A percentile compares a stretch with the other conserved stretches of the same genome.
Conservation (phyloP, 2,329 filamentous ascomycete genomes). For the Pseudocercospora fuligena region DNA sequence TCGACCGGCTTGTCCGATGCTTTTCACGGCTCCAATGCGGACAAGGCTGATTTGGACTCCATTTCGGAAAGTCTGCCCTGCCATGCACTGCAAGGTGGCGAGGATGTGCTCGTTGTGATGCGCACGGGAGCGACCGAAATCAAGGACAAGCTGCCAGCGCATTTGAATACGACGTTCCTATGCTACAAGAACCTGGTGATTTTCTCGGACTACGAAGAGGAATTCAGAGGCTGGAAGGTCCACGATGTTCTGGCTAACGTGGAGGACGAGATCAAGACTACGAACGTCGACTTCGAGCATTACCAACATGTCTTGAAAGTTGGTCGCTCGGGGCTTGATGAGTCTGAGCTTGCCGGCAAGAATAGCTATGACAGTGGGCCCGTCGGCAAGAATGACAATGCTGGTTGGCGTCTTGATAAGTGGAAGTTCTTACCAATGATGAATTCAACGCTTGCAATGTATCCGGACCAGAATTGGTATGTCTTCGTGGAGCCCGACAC, state of each 20-base stretch:
- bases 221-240: conserved; percentile 50
- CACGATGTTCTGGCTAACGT: conserved; percentile 45
- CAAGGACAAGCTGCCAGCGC: conserved; percentile 58
- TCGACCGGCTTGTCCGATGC: conserved; percentile 3
- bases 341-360: conserved; percentile 35
- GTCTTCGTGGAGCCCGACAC: conserved; percentile 65
- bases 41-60: conserved; percentile 3
- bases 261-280: conserved; percentile 35
- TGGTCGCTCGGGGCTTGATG: conserved; percentile 39
- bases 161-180: conserved; percentile 59
- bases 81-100: conserved; percentile 38
- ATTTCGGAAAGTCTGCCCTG: conserved; percentile 26
- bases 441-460: conserved; percentile 37
- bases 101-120: conserved; percentile 61
- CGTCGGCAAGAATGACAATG: conserved; percentile 37
- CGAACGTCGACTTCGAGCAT: conserved; percentile 43
- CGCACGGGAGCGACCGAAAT: conserved; percentile 65
- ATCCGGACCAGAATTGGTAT: conserved; percentile 60
- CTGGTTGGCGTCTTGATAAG: conserved; percentile 48
- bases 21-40: not conserved
- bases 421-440: conserved; percentile 60
- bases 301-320: conserved; percentile 43
- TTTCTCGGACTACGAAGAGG: conserved; percentile 63
- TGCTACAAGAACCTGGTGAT: conserved; percentile 62
- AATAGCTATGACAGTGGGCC: conserved; percentile 29